phyloP scores from a whole-genome alignment of 31 red algal genomes.

The Asparagopsis taxiformis region DNA sequence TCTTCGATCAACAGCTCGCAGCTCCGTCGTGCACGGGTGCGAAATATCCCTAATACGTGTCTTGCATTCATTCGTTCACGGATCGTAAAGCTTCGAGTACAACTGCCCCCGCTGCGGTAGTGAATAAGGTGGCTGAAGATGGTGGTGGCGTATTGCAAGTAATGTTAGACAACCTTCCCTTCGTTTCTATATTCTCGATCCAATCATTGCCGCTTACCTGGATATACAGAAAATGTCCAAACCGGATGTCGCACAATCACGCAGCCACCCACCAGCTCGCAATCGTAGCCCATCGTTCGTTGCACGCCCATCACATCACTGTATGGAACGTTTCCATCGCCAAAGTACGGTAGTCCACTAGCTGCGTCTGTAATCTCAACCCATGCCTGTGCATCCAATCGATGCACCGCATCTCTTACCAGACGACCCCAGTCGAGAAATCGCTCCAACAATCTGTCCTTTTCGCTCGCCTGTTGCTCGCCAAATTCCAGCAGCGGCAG shows the following conservation, averaged over 20 bases:
- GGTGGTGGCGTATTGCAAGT: too few species aligned
- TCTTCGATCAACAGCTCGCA: too few species aligned
- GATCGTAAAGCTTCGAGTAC: too few species aligned
- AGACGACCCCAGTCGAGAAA: conserved; percentile 37
- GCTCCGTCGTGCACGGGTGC: too few species aligned
- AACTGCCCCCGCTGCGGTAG: too few species aligned
- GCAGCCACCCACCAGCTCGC: conserved; percentile 43
- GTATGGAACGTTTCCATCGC: conserved; percentile 19
- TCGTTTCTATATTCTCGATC: too few species aligned
- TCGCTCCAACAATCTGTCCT: conserved; percentile 43
- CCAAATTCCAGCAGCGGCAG: conserved; percentile 41
- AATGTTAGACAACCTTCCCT: too few species aligned
- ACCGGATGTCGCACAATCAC: conserved; percentile 41
- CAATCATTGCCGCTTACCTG: too few species aligned
- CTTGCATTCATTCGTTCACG: too few species aligned
- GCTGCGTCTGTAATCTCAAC: conserved; percentile 62
- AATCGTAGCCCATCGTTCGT: conserved; percentile 27
- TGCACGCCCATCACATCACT: conserved; percentile 40
- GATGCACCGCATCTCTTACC: conserved; percentile 16
- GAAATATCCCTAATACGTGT: too few species aligned
- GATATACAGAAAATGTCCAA: conserved; percentile 59
- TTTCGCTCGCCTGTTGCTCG: conserved; percentile 49
- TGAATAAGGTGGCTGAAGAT: too few species aligned
- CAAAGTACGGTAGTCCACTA: conserved; percentile 34
- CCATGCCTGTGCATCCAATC: conserved; percentile 17